Evolutionary conservation across 2,329 filamentous ascomycete genomes (phyloP), one percentile per base, ranked within the genome.

Genomic region (Colletotrichum australisinense): DNA sequence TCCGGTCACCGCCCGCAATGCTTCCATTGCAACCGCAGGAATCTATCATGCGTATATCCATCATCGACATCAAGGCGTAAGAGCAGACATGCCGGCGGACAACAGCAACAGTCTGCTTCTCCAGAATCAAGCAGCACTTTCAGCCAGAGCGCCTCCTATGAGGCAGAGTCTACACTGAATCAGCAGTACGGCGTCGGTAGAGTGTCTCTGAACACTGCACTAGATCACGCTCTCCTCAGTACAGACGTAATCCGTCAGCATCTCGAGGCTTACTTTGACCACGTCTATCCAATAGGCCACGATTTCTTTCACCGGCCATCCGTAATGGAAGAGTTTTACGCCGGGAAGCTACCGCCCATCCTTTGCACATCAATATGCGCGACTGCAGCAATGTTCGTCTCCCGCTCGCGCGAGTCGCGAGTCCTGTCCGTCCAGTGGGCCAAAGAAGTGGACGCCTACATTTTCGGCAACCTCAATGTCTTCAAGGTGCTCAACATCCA

Each of bases 1-100:
- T 81, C 79, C 0, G 83, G 83, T 7, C 69, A 71, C 16, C 63
- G 69, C 5, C 69, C 69, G 4, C 69, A 71, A 16, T 71, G 69
- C 35, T 71, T 67, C 16, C 69, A 67, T 46, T 67, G 69, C 8
- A 62, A 26, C n/a, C 32, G 69, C 5, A 63, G 69, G 4, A 67
- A 63, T 35, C 63, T 71, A 4, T 22, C 57, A n/a, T 67, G 69
- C 19, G 30, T 62, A 3, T 71, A 67, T 24, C 63, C 57, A 0
- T 62, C 63, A 3, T 30, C 16, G 26, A 32, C 69, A 2, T 35
- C 63, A 16, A 55, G 63, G 9, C 68, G 68, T 11, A 70, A 66
- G 19, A n/a, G 55, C 0, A n/a, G 68, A 6, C 42, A 38, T 3
- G 14, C 28, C 12, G 24, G 32, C 2, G 22, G 12, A 2, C 67